Evolutionary conservation across 2,329 filamentous ascomycete genomes (phyloP), one percentile per base, ranked within the genome.

Genomic region (Chlorencoelia australis): DNA sequence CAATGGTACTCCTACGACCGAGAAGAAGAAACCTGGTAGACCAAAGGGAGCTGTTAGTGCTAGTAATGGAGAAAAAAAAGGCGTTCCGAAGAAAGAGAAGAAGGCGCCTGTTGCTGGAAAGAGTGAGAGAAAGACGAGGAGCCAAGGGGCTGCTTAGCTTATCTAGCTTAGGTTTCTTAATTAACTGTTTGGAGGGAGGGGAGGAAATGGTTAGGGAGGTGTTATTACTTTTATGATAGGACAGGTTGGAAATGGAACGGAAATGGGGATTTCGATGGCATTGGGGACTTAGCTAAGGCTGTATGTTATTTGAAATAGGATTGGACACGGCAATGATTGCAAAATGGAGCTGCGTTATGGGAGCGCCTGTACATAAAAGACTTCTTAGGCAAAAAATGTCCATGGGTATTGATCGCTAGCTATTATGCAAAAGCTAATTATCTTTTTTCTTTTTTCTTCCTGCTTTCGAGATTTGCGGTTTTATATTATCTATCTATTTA

Each of bases 11-110:
- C 37, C 35, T 22, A 33, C 38, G 13, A 41, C 39, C 10, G 41
- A 47, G 13, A 51, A 54, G 42, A 55, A 49, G 36, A 51, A 47
- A 34, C 44, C 46, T 4, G 50, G 49, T 3, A 41, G 48, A 30
- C 49, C 52, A 14, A 51, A 49, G 43, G 42, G 37, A 6, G 26
- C 14, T 21, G 15, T 22, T 13, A 19, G 25, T 21, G n/a, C 35
- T 7, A 36, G 18, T 16, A 42, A 41, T 17, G 34, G 44, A 11
- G 41, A 39, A 5, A 44, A 45, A 35, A 45, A 44, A 18, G 33
- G n/a, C n/a, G n/a, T n/a, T n/a, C n/a, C 28, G 2, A 49, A 50
- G 38, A 55, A 54, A 35, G 51, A 53, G 32, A 56, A 54, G 41
- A 53, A 53, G 22, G 36, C 28, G 15, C 47, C 51, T 24, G 37